Evolutionary conservation across 2,329 filamentous ascomycete species (phyloP).

Genomic region (Fusarium pininemorale): DNA sequence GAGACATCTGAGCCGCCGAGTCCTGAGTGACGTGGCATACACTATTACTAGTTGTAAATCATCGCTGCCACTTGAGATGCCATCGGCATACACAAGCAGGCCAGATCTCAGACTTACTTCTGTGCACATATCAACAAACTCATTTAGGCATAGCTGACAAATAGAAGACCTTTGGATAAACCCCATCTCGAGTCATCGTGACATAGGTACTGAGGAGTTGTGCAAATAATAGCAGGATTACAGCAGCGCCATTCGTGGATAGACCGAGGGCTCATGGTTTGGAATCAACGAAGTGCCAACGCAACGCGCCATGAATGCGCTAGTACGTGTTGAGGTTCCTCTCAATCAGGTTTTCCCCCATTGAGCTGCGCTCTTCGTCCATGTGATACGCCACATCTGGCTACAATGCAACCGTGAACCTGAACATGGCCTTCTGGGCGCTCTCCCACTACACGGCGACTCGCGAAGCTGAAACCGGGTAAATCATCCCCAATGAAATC

Average conservation of each 20-base stretch:
- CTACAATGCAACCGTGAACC: neutral
- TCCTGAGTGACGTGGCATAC: too few relatives aligned
- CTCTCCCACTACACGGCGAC: rapidly evolving
- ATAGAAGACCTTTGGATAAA: too few relatives aligned
- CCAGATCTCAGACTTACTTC: rapidly evolving
- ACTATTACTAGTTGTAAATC: too few relatives aligned
- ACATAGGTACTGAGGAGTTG: rapidly evolving
- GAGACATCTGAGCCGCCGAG: too few relatives aligned
- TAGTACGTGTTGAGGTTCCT: neutral
- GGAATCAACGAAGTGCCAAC: neutral
- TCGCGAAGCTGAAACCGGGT: rapidly evolving
- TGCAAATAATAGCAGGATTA: rapidly evolving
- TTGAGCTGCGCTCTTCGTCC: neutral
- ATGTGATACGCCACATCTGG: neutral
- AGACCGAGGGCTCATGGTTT: rapidly evolving
- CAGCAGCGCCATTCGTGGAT: rapidly evolving
- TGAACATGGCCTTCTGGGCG: rapidly evolving
- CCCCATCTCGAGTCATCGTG: neutral
- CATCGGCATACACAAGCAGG: neutral
- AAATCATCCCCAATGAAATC: neutral
- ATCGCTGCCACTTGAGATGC: too few relatives aligned
- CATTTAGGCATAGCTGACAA: too few relatives aligned
- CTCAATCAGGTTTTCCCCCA: rapidly evolving
- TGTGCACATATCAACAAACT: too few relatives aligned
- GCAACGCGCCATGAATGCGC: neutral